A percentile compares a stretch with the other conserved stretches of the same genome.
Evolutionary conservation across 1,139 yeast genomes (phyloP).

Genomic region (Debaryomyces sp.): DNA sequence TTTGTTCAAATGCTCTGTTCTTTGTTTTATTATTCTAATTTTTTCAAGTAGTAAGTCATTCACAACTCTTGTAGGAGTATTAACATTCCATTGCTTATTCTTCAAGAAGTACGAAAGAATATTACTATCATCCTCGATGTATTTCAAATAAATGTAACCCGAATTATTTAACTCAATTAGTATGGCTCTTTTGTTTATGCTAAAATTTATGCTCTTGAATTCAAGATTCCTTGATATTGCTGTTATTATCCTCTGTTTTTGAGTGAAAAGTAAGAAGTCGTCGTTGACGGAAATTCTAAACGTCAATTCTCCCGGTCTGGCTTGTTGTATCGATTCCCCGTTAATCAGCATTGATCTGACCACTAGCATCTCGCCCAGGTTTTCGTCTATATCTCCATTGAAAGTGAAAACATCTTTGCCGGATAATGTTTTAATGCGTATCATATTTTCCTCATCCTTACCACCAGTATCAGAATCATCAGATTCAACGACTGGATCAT

Average conservation of each 20-base stretch:
- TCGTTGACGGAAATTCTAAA: conserved; percentile 1
- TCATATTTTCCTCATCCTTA: neutral
- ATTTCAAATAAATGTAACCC: conserved; percentile 16
- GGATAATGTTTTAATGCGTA: neutral
- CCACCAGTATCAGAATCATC: neutral
- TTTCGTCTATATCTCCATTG: neutral
- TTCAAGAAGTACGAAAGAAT: conserved; percentile 10
- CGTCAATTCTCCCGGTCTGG: conserved; percentile 1
- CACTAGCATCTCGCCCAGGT: neutral
- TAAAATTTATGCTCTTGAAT: conserved; percentile 9
- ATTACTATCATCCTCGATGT: conserved; percentile 12
- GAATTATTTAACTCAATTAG: conserved; percentile 12
- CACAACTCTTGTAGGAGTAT: conserved; percentile 8
- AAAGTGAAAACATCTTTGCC: neutral
- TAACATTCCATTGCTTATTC: conserved; percentile 12
- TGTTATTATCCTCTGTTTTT: neutral
- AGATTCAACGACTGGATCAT: neutral
- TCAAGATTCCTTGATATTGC: conserved; percentile 9
- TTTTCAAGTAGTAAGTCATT: conserved; percentile 11
- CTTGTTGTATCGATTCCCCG: neutral
- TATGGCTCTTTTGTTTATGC: conserved; percentile 11
- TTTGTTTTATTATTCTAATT: conserved; percentile 6
- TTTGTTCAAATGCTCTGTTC: neutral
- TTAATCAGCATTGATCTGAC: conserved; percentile 2
- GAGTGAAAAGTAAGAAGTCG: neutral